Conservation (phyloP, 129 eudicot genomes). For the Solidago caesia region DNA sequence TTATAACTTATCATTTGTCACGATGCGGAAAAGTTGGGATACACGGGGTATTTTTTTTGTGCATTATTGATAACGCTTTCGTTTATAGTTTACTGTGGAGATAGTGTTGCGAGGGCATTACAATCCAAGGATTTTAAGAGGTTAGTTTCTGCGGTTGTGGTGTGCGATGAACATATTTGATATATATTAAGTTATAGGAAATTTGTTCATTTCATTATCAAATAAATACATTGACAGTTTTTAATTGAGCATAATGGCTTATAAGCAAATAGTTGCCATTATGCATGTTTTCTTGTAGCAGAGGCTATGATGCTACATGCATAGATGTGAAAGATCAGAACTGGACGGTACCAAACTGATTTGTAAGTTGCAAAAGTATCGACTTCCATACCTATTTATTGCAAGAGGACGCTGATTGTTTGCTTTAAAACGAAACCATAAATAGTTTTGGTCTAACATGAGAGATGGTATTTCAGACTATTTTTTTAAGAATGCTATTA, state of each 20-base stretch:
- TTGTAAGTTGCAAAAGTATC: too few relatives aligned
- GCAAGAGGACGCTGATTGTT: too few relatives aligned
- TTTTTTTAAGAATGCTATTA: too few relatives aligned
- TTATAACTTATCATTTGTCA: neutral
- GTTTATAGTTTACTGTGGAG: neutral
- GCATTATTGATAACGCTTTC: neutral
- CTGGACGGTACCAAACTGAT: too few relatives aligned
- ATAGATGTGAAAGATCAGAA: too few relatives aligned
- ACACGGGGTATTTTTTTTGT: conserved; percentile 1
- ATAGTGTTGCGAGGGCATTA: neutral
- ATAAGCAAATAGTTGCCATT: neutral
- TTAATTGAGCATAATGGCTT: neutral
- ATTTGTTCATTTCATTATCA: neutral
- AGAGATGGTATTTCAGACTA: too few relatives aligned
- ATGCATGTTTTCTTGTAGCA: too few relatives aligned
- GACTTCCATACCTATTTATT: too few relatives aligned
- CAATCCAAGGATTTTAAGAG: neutral
- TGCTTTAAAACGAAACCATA: too few relatives aligned
- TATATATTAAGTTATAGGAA: neutral
- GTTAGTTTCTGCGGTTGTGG: neutral
- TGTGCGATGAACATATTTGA: neutral
- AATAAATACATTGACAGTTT: neutral
- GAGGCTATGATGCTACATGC: too few relatives aligned
- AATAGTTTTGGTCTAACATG: too few relatives aligned
- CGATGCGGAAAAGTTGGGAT: neutral